These are phyloP conservation scores for Cyclotella choctawhatcheeana DNA, from an alignment of 108 stramenopile genomes.

Conservation along the genomic window DNA sequence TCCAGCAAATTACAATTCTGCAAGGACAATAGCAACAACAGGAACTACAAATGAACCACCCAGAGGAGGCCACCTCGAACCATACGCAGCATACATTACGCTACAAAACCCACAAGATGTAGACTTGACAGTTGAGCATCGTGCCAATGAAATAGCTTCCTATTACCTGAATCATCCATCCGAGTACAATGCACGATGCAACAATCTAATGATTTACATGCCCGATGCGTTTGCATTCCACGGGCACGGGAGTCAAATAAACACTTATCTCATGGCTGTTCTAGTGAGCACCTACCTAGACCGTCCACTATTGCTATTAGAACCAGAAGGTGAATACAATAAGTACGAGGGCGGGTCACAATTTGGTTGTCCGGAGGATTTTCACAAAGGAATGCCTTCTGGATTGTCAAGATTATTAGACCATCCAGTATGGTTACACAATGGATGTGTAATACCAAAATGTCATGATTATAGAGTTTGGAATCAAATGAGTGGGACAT, in stretches of 20 bases:
- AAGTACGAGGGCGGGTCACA: conserved; percentile 34
- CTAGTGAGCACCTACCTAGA: conserved; percentile 28
- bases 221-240: conserved; percentile 38
- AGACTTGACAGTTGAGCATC: neutral
- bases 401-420: conserved; percentile 42
- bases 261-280: conserved; percentile 37
- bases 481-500: neutral
- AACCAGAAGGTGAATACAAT: conserved; percentile 15
- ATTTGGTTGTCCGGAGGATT: conserved; percentile 39
- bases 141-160: conserved; percentile 8
- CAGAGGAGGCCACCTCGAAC: no score
- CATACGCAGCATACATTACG: neutral
- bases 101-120: conserved; percentile 6
- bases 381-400: conserved; percentile 13
- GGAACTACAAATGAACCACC: neutral
- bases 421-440: conserved; percentile 35
- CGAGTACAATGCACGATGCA: conserved; percentile 10
- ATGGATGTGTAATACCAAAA: conserved; percentile 33
- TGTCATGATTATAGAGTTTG: conserved; percentile 24
- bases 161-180: neutral
- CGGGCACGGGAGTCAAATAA: conserved; percentile 45
- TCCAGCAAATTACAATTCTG: neutral
- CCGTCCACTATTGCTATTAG: conserved; percentile 29
- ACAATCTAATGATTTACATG: conserved; percentile 25
- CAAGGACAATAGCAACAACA: neutral